Evolutionary conservation across 1,284 basidiomycete genomes (phyloP).

Genomic region (Boletus mariae): DNA sequence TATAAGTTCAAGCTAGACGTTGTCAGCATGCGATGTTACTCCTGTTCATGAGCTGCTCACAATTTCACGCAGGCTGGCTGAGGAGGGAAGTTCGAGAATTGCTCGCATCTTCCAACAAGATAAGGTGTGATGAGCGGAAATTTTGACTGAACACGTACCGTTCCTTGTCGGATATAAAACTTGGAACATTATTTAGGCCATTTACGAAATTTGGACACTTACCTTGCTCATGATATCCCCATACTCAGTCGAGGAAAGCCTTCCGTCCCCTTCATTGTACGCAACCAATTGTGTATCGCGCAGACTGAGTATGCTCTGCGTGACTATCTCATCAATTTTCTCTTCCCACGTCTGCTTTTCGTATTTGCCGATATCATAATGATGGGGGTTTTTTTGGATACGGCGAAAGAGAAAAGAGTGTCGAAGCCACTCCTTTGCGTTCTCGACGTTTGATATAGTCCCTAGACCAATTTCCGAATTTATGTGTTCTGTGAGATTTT

Average conservation of each 20-base stretch:
- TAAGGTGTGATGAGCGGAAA: background rate
- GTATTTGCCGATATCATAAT: slow-evolving; percentile 66
- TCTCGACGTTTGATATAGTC: slow-evolving; percentile 66
- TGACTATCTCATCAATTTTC: slow-evolving; percentile 67
- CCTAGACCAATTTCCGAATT: slow-evolving; percentile 89
- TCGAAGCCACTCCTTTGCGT: slow-evolving; percentile 77
- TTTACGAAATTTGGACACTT: slow-evolving; percentile 5
- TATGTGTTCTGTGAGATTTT: slow-evolving; percentile 82
- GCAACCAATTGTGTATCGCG: slow-evolving; percentile 58
- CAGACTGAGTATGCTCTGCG: slow-evolving; percentile 59
- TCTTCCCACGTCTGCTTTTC: slow-evolving; percentile 65
- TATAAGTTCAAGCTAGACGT: slow-evolving; percentile 58
- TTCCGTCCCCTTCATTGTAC: slow-evolving; percentile 36
- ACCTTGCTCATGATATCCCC: slow-evolving; percentile 86
- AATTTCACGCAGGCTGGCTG: slow-evolving; percentile 56
- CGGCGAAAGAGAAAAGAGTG: slow-evolving; percentile 82
- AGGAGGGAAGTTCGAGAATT: slow-evolving; percentile 57
- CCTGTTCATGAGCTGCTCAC: slow-evolving; percentile 38
- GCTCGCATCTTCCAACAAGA: slow-evolving; percentile 53
- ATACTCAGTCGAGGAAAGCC: slow-evolving; percentile 61
- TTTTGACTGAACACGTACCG: slow-evolving; percentile 38
- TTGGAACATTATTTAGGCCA: slow-evolving; percentile 23
- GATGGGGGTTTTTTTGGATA: slow-evolving; percentile 75
- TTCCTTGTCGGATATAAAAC: slow-evolving; percentile 72
- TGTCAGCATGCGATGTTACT: slow-evolving; percentile 2